These are phyloP conservation scores for Debaryomycetaceae sp. DNA, from an alignment of 1,139 yeast species.

Conservation along the genomic window DNA sequence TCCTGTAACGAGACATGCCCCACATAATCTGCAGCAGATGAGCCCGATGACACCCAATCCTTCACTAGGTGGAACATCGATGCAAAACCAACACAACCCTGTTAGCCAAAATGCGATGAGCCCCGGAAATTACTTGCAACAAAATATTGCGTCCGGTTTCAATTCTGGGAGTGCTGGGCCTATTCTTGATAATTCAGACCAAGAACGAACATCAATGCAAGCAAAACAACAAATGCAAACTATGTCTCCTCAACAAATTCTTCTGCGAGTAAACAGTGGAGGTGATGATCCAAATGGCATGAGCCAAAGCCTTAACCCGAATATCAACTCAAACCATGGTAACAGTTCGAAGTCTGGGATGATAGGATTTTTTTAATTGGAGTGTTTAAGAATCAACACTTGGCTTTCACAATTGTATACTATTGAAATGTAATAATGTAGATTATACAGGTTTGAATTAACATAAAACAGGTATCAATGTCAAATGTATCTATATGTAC, in stretches of 20 bases:
- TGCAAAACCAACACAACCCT: not conserved
- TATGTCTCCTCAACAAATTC: slow-evolving; percentile 40
- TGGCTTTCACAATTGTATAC: not conserved
- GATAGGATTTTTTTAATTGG: slow-evolving; percentile 15
- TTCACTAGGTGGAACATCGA: not conserved
- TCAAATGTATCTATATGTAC: not conserved
- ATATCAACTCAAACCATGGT: slow-evolving; percentile 7
- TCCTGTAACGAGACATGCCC: slow-evolving; percentile 6
- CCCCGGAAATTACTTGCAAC: not conserved
- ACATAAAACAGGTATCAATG: not conserved
- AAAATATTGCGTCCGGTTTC: not conserved
- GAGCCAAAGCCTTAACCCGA: not conserved
- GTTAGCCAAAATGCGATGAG: not conserved
- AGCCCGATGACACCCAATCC: slow-evolving; percentile 1
- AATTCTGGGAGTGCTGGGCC: not conserved
- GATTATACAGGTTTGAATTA: not conserved
- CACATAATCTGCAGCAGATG: slow-evolving; percentile 5
- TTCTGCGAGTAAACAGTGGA: slow-evolving; percentile 26
- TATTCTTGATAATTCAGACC: not conserved
- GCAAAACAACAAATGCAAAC: slow-evolving; percentile 13
- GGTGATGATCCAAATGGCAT: not conserved
- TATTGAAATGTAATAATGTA: not conserved
- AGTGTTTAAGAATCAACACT: not conserved
- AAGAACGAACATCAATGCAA: slow-evolving; percentile 4
- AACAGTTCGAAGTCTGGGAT: slow-evolving; percentile 8